These are phyloP conservation scores for Nyctanthes arbortristis DNA, from an alignment of 257 asterid species.

Conservation along the genomic window DNA sequence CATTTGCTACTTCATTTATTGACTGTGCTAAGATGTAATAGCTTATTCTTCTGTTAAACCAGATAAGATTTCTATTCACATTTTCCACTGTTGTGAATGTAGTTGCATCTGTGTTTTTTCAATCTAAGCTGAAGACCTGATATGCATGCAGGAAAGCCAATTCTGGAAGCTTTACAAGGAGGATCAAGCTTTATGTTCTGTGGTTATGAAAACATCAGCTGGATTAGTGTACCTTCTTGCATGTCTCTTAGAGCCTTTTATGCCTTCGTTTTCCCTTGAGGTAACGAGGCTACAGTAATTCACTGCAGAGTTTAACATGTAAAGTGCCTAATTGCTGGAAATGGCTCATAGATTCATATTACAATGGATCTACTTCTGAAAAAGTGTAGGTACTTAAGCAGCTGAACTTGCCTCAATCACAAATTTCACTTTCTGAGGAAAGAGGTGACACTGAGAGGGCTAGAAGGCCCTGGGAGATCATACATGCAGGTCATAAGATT, in stretches of 20 bases:
- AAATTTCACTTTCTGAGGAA: constrained; percentile 72
- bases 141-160: constrained; percentile 65
- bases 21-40: not conserved
- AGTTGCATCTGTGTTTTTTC: not conserved
- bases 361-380: constrained; percentile 18
- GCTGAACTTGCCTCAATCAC: constrained; percentile 70
- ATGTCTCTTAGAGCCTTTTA: constrained; percentile 87
- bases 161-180: constrained; percentile 98
- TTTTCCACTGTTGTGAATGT: not conserved
- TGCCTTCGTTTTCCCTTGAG: constrained; percentile 91
- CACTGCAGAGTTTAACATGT: not conserved
- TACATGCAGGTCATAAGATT: constrained; percentile 83
- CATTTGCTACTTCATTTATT: not conserved
- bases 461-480: constrained; percentile 80
- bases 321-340: constrained; percentile 8
- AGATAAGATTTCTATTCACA: not conserved
- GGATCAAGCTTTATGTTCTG: constrained; percentile 62
- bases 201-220: constrained; percentile 84
- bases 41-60: constrained; percentile 7
- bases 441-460: constrained; percentile 68
- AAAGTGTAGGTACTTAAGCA: constrained; percentile 79
- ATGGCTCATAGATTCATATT: constrained; percentile 1
- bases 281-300: constrained; percentile 34
- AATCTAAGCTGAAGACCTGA: constrained; percentile 9
- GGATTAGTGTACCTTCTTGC: constrained; percentile 96